Evolutionary conservation across 164 flowering plant species (phyloP).

Genomic region (Liriodendron chinense): DNA sequence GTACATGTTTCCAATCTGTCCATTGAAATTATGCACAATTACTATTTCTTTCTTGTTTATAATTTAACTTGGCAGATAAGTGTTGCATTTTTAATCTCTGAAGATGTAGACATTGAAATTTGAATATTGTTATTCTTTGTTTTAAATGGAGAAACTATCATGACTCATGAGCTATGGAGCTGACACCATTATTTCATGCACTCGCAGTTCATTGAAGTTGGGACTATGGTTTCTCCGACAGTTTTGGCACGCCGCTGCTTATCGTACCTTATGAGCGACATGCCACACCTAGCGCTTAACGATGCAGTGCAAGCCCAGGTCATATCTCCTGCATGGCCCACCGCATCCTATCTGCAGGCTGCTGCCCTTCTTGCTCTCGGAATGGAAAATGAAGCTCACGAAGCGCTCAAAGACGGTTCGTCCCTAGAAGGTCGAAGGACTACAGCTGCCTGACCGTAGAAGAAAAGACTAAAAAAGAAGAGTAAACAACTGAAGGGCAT

Average conservation of each 20-base stretch:
- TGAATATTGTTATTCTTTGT: too few relatives aligned
- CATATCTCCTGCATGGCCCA: constrained; percentile 75
- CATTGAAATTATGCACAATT: too few relatives aligned
- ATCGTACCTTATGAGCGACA: constrained; percentile 66
- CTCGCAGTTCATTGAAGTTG: constrained; percentile 85
- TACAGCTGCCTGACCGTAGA: constrained; percentile 13
- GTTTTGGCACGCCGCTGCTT: constrained; percentile 87
- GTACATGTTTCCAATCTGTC: too few relatives aligned
- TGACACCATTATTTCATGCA: neutral
- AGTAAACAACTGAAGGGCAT: neutral
- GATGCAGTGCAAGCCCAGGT: constrained; percentile 91
- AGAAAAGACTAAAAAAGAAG: neutral
- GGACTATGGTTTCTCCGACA: constrained; percentile 91
- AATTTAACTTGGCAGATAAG: too few relatives aligned
- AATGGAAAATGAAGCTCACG: constrained; percentile 73
- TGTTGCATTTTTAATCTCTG: too few relatives aligned
- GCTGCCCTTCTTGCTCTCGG: constrained; percentile 65
- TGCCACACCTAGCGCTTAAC: constrained; percentile 77
- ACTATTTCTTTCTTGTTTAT: too few relatives aligned
- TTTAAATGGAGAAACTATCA: too few relatives aligned
- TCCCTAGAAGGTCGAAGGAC: constrained; percentile 56
- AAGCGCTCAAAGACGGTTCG: constrained; percentile 74
- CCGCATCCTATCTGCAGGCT: constrained; percentile 83
- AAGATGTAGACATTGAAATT: too few relatives aligned
- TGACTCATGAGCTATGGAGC: neutral